Evolutionary conservation across 345 rosid genomes (phyloP), one percentile per base, ranked within the genome.

Genomic region (Ceriops zippeliana): DNA sequence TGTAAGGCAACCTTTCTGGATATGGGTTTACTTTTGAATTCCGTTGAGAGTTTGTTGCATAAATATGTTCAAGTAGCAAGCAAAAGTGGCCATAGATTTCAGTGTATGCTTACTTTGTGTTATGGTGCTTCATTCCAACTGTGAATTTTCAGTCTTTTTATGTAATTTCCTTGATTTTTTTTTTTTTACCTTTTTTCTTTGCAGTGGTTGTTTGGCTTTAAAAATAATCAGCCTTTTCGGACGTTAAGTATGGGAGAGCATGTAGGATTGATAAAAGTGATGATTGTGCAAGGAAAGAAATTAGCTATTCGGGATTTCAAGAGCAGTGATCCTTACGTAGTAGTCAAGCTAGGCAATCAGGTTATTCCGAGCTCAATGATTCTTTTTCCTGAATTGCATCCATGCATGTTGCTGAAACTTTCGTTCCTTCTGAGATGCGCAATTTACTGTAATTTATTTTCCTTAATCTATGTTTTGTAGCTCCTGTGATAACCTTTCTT

Each of bases 321-420:
- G 81, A 88, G 84, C 73, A 95, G 99, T 72, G 99, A 95, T 86
- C 99, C 99, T 70, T 95, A 95, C 75, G 97, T 91, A 58, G 82
- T 95, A 19, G 72, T 88, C 84, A 95, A 91, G 84, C 79, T 95
- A 54, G 96, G 87, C 42, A 83, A 75, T 79, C 93, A 95, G 90
- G 99, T 87, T 59, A 72, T 49, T 66, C 56, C 24, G 28, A 3
- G 35, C 15, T 61, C 66, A 52, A 22, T 22, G 6, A 28, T 17
- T 52, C 42, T 51, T 71, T 27, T 20, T 53, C 62, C 16, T 21
- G 59, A 15, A 10, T 56, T 24, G 5, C 16, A 8, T 56, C 59
- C 59, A 10, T 24, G 17, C 7, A 27, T 26, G 8, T 24, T 24
- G 28, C 3, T 26, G 9, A 22, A 54, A 21, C 11, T 47, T 70